A percentile compares a stretch with the other conserved stretches of the same genome.
Evolutionary conservation across 1,284 basidiomycete genomes (phyloP).

Genomic region (Cutaneotrichosporon sp.): DNA sequence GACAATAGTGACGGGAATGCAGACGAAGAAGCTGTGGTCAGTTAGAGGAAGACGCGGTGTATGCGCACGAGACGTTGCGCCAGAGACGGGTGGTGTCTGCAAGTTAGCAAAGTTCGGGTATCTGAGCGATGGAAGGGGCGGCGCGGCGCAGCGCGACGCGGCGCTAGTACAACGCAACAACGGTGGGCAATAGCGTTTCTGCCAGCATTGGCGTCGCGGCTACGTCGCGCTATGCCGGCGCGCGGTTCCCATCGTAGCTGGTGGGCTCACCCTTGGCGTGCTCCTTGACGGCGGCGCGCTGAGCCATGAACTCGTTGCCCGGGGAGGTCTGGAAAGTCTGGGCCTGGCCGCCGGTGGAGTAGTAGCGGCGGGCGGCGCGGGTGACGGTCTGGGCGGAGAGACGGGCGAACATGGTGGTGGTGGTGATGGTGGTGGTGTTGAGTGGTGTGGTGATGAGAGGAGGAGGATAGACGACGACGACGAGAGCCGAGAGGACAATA

Average conservation of each 20-base stretch:
- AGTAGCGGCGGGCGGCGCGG: constrained; percentile 23
- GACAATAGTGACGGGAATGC: constrained; percentile 37
- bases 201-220: not conserved
- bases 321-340: constrained; percentile 6
- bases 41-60: not conserved
- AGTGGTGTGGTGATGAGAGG: constrained; percentile 1
- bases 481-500: not conserved
- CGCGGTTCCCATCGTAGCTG: too few species aligned
- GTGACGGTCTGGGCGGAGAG: constrained; percentile 16
- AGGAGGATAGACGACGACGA: constrained; percentile 1
- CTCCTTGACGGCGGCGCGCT: constrained; percentile 33
- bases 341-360: constrained; percentile 2
- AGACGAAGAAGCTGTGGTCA: constrained; percentile 39
- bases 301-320: constrained; percentile 37
- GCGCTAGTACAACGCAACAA: too few species aligned
- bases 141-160: too few species aligned
- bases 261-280: constrained; percentile 39
- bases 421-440: constrained; percentile 7
- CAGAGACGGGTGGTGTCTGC: constrained; percentile 39
- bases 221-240: not conserved
- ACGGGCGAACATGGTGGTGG: constrained; percentile 13
- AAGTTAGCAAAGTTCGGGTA: constrained; percentile 2
- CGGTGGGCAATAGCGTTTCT: too few species aligned
- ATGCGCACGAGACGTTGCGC: constrained; percentile 35
- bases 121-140: too few species aligned